A percentile compares a stretch with the other conserved stretches of the same genome.
phyloP scores from a whole-genome alignment of 1,284 basidiomycete genomes.

The Ustilago tritici region DNA sequence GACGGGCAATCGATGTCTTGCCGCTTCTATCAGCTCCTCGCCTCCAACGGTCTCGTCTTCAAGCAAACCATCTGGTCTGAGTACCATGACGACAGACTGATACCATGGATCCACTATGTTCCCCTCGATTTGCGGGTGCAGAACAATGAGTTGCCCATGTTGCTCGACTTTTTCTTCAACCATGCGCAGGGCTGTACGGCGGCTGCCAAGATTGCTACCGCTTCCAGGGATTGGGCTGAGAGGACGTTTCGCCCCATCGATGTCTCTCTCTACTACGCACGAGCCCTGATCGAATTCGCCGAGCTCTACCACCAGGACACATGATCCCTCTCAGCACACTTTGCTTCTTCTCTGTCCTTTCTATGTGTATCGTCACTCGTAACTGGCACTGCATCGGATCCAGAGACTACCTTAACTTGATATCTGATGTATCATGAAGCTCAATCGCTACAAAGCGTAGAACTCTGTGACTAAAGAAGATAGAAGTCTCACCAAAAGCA shows the following conservation, averaged over 20 bases:
- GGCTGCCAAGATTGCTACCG: constrained; percentile 28
- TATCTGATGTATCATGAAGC: no score
- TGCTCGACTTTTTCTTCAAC: constrained; percentile 43
- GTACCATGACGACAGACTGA: constrained; percentile 39
- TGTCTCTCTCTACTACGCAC: constrained; percentile 32
- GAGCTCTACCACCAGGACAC: constrained; percentile 14
- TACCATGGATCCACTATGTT: constrained; percentile 46
- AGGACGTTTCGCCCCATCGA: constrained; percentile 32
- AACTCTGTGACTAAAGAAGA: not conserved
- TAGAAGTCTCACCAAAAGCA: not conserved
- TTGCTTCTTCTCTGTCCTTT: not conserved
- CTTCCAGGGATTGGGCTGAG: constrained; percentile 26
- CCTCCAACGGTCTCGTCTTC: constrained; percentile 34
- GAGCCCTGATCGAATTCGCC: constrained; percentile 38
- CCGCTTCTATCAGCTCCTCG: constrained; percentile 42
- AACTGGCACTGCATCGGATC: not conserved
- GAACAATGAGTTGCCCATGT: constrained; percentile 34
- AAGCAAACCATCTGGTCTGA: constrained; percentile 51
- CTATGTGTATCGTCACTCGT: not conserved
- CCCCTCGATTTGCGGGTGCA: constrained; percentile 33
- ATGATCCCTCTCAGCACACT: not conserved
- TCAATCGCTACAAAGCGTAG: not conserved
- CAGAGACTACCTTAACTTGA: no score
- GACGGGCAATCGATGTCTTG: constrained; percentile 49
- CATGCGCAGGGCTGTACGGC: constrained; percentile 21